Conservation (phyloP, 2,329 filamentous ascomycete genomes). For the Dryadomyces quercivorus region DNA sequence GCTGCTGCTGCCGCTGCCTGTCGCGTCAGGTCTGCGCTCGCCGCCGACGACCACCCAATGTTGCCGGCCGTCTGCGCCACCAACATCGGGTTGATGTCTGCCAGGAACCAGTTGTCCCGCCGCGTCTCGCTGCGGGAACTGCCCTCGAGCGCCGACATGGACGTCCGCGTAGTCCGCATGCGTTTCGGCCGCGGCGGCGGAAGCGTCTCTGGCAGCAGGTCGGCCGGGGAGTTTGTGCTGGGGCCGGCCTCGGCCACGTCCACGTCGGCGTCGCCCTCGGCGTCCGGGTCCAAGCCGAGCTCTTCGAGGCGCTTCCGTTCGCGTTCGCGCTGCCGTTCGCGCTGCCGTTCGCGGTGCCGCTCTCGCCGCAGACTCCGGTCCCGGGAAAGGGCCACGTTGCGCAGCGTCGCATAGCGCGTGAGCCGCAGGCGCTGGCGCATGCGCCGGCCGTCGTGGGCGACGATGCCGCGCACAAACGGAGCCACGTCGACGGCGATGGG, state of each 20-base stretch:
- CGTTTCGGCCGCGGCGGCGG: constrained; percentile 29
- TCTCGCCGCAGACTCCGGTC: constrained; percentile 11
- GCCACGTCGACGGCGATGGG: constrained; percentile 67
- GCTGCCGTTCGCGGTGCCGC: constrained; percentile 16
- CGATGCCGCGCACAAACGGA: constrained; percentile 80
- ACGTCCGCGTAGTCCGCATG: constrained; percentile 54
- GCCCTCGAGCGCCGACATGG: constrained; percentile 57
- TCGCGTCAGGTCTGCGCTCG: not conserved
- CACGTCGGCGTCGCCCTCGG: not conserved
- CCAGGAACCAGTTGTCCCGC: constrained; percentile 54
- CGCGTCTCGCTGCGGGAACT: constrained; percentile 50
- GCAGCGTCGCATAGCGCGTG: constrained; percentile 33
- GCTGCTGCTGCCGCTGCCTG: not conserved
- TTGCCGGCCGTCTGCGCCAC: constrained; percentile 43
- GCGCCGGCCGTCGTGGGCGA: constrained; percentile 62
- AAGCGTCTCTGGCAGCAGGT: not conserved
- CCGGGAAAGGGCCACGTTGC: not conserved
- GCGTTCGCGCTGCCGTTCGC: not conserved
- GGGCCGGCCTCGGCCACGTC: not conserved
- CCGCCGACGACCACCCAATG: constrained; percentile 15
- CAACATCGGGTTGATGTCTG: constrained; percentile 38
- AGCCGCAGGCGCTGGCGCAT: constrained; percentile 30
- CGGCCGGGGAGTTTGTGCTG: not conserved
- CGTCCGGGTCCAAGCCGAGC: too few species aligned
- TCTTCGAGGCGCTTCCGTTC: too few species aligned